phyloP scores from a whole-genome alignment of 2,329 filamentous ascomycete species.

The Metarhizium humberi region DNA sequence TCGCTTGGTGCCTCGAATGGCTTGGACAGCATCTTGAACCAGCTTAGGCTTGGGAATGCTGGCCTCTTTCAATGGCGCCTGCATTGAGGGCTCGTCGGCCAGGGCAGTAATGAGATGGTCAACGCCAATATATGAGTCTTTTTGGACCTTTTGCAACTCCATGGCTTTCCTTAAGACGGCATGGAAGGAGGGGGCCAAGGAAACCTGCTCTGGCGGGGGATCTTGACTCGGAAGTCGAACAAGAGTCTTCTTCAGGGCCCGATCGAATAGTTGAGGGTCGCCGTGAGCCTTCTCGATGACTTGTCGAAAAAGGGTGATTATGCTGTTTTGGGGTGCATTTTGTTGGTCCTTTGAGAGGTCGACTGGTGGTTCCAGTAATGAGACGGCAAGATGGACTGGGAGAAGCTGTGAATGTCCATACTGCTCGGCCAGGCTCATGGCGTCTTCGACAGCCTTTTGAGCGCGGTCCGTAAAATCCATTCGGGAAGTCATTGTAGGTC shows the following conservation, averaged over 20 bases:
- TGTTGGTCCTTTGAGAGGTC: constrained; percentile 78
- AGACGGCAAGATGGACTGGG: constrained; percentile 80
- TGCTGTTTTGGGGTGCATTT: constrained; percentile 55
- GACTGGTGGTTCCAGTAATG: constrained; percentile 65
- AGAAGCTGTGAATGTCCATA: constrained; percentile 87
- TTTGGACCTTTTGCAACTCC: constrained; percentile 93
- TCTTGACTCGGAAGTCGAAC: constrained; percentile 91
- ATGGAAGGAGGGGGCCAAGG: constrained; percentile 72
- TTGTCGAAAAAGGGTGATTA: constrained; percentile 80
- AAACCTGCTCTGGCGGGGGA: constrained; percentile 81
- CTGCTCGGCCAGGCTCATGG: constrained; percentile 78
- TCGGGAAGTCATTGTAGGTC: constrained; percentile 55
- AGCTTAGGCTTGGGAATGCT: constrained; percentile 90
- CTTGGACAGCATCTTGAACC: constrained; percentile 79
- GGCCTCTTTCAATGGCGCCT: constrained; percentile 67
- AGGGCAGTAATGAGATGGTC: constrained; percentile 88
- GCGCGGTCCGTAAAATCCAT: constrained; percentile 94
- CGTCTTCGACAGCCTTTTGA: constrained; percentile 80
- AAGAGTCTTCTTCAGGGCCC: constrained; percentile 81
- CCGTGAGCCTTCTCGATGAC: constrained; percentile 90
- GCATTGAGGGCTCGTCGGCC: constrained; percentile 67
- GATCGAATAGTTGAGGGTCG: constrained; percentile 80
- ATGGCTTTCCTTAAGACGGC: constrained; percentile 75
- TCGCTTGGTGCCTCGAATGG: constrained; percentile 84
- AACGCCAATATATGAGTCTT: constrained; percentile 87